Base-by-base conservation (phyloP, 371 early-diverging fungal species). In the Circinella minor region DNA sequence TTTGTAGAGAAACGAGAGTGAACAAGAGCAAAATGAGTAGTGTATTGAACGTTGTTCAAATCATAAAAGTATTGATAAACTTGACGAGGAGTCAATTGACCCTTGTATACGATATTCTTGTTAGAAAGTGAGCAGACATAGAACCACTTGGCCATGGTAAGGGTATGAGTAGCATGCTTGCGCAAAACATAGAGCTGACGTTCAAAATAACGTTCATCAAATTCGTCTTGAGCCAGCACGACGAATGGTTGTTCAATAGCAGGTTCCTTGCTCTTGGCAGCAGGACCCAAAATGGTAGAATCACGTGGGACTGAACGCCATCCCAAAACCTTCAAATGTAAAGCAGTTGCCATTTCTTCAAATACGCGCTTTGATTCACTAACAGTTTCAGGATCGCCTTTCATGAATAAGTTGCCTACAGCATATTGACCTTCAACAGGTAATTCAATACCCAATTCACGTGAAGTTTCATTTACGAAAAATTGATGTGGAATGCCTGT, bases 1-100 rank as follows among this genome's bases (percentile, higher is more conserved):
- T 98, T 98, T 61, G 99, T 98, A 55, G 97, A 96, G 92, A 98
- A 98, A 18, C 74, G 74, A 4, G 98, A 97, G 81, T 98, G 99
- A 46, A 98, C 99, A 54, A 98, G 82, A 17, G 95, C 94, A 89
- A 98, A 98, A 75, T 96, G 95, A 63, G 95, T 90, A 57, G 84
- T 82, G 80, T 90, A 97, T 54, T 81, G 85, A 62, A 88, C 86
- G 76, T 96, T 93, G 70, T 85, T 86, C 61, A 98, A 84, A 85
- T 98, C 99, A 67, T 88, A 81, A 78, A 92, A 98, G 82, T 96
- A 98, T 61, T 86, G 83, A 74, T 93, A 96, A 14, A 98, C 96
- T 74, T 98, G 97, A 36, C 87, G 88, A 18, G 99, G 97, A 4
- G 95, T 89, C 51, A 97, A 88, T 74, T 94, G 93, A 38, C 98